Percentiles rank a stretch among this genome's conserved stretches.
Conservation (phyloP, 31 red algal genomes). For the Odonthalia washingtoniensis region DNA sequence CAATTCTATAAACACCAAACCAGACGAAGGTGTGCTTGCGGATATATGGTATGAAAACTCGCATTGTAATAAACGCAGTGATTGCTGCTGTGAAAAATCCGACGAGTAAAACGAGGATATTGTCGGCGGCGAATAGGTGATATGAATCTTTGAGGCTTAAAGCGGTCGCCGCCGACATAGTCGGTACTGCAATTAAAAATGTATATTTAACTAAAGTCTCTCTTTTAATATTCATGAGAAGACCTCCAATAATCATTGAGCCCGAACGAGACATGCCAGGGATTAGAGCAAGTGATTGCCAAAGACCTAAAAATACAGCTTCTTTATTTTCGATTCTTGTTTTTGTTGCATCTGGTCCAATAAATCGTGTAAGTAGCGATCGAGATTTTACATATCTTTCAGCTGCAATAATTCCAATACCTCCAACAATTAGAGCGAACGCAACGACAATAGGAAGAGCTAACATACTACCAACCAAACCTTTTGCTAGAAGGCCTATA, state of each 20-base stretch:
- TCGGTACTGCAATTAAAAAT: constrained; percentile 6
- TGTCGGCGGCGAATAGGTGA: not conserved
- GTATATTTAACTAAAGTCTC: constrained; percentile 1
- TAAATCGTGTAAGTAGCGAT: constrained; percentile 1
- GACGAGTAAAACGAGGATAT: not conserved
- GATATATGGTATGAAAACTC: not conserved
- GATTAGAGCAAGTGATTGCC: not conserved
- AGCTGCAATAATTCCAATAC: constrained; percentile 31
- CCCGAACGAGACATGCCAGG: not conserved
- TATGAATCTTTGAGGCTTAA: not conserved
- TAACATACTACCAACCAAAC: not conserved
- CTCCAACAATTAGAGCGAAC: not conserved
- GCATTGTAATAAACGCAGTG: not conserved
- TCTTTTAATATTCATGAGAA: not conserved
- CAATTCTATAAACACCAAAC: constrained; percentile 34
- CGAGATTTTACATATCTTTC: not conserved
- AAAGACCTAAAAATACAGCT: not conserved
- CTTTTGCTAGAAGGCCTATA: not conserved
- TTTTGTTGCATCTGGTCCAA: constrained; percentile 3
- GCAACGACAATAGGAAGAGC: not conserved
- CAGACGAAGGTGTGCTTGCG: not conserved
- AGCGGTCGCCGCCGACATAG: constrained; percentile 24
- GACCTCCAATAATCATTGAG: constrained; percentile 8
- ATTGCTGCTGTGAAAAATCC: constrained; percentile 7
- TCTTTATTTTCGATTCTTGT: not conserved